Evolutionary conservation across 805 yeast genomes (phyloP), one percentile per base, ranked within the genome.

Genomic region (Metschnikowia cubensis): DNA sequence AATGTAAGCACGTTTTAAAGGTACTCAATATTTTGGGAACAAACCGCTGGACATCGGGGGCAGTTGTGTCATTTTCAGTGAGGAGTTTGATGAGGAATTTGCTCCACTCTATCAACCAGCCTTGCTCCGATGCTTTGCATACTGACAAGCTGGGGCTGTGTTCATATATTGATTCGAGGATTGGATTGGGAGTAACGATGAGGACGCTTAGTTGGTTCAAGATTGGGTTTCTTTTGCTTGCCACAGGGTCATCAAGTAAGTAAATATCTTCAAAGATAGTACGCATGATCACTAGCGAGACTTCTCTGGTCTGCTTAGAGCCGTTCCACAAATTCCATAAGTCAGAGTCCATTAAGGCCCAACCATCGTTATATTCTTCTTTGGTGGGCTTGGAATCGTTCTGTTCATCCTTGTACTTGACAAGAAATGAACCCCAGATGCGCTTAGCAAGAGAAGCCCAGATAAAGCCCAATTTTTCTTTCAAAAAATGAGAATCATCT

Each of bases 391-490:
- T 68, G 2, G 70, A 59, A 49, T 59, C 61, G 11, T 57, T 62
- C n/a, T 55, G 55, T 18, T 64, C 70, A 37, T 44, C 49, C 40
- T 57, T 58, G 2, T 57, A 47, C 53, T 69, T 71, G 21, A 70
- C 75, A n/a, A 87, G 67, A 52, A 79, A 82, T 35, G 80, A 74
- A 15, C 97, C 97, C 99, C 99, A 94, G 31, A 83, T 77, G 50
- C 96, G 77, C 62, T 94, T 94, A 10, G 96, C 96, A 6, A 94
- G 74, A 38, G 87, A 85, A 0, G 88, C 96, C 97, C 98, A 91
- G 22, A 94, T 69, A 55, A 81, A 85, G 13, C 97, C 96, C 37
- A 91, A 63, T 67, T 94, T 94, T 63, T 91, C 98, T 61, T 85
- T 88, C 50, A 94, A 75, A 60, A 85, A 95, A 65, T 89, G 92